Evolutionary conservation across 2,329 filamentous ascomycete species (phyloP).

Genomic region (Didymella sp.): DNA sequence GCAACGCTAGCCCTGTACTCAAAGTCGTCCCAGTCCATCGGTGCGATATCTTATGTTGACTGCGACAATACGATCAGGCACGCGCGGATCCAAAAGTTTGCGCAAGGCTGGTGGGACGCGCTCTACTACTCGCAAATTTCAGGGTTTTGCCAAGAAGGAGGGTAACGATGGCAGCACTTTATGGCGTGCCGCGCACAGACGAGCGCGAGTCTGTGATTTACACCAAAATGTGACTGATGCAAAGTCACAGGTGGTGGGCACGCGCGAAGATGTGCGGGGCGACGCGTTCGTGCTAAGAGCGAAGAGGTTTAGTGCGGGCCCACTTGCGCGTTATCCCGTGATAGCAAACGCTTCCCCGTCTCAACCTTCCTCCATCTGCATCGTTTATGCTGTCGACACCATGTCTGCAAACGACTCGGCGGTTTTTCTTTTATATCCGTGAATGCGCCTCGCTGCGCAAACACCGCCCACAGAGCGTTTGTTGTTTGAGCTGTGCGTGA

Average conservation of each 20-base stretch:
- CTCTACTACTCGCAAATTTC: no score
- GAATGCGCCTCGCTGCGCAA: not conserved
- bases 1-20: constrained; percentile 27
- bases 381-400: not conserved
- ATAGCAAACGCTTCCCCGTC: not conserved
- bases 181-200: not conserved
- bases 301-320: not conserved
- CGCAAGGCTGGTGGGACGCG: not conserved
- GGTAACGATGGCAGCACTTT: not conserved
- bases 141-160: not conserved
- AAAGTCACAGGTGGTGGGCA: not conserved
- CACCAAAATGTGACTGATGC: not conserved
- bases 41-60: not conserved
- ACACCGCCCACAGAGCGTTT: not conserved
- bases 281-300: not conserved
- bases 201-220: not conserved
- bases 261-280: not conserved
- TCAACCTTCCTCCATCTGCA: not conserved
- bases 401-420: not conserved
- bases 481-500: not conserved
- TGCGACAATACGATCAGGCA: not conserved
- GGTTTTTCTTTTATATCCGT: not conserved
- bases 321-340: constrained; percentile 1
- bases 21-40: constrained; percentile 34
- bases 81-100: not conserved